phyloP scores from a whole-genome alignment of 192 early-diverging fungal species.

The Backusella westeae region DNA sequence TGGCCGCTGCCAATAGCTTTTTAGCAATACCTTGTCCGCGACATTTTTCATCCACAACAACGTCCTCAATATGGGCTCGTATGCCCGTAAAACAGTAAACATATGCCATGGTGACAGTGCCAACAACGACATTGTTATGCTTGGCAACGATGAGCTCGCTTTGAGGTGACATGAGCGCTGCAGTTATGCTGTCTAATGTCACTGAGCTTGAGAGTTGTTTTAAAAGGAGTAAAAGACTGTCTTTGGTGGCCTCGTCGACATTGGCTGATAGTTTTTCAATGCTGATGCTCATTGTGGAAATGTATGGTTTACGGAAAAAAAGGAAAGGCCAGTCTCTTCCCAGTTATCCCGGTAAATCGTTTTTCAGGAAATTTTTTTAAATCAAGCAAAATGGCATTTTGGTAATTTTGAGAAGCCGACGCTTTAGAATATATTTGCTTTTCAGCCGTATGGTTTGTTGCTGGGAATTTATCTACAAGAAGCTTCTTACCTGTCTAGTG shows the following conservation, averaged over 20 bases:
- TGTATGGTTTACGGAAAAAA: background rate
- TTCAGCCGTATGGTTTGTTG: too few species aligned
- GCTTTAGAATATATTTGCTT: too few species aligned
- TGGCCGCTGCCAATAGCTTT: conserved; percentile 29
- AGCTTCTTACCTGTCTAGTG: too few species aligned
- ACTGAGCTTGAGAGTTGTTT: background rate
- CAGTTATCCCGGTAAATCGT: background rate
- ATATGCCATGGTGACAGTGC: conserved; percentile 37
- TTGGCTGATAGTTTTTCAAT: background rate
- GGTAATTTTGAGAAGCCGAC: too few species aligned
- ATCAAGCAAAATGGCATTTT: too few species aligned
- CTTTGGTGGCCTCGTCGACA: background rate
- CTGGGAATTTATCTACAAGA: too few species aligned
- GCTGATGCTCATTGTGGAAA: background rate
- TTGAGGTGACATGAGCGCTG: background rate
- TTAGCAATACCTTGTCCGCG: conserved; percentile 40
- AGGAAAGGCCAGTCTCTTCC: background rate
- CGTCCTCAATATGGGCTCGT: conserved; percentile 52
- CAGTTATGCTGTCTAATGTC: background rate
- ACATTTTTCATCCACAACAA: conserved; percentile 33
- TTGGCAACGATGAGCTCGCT: background rate
- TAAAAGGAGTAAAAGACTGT: background rate
- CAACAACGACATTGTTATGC: conserved; percentile 23
- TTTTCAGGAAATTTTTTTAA: background rate
- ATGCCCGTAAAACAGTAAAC: conserved; percentile 36